Evolutionary conservation across 164 flowering plant genomes (phyloP), one percentile per base, ranked within the genome.

Genomic region (Tetracentron sinense): DNA sequence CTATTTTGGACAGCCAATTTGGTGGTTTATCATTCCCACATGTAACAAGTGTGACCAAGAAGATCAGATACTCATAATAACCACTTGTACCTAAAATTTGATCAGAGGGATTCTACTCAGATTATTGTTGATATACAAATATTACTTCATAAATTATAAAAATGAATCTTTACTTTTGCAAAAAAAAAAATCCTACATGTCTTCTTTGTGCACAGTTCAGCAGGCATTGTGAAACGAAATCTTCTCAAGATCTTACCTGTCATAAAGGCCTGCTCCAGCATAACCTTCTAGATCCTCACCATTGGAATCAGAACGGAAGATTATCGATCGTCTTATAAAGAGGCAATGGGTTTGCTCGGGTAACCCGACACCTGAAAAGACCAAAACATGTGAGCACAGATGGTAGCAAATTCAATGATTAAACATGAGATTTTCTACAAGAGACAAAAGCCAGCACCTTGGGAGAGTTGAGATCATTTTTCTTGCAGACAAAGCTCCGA

Each of bases 241-340:
- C 44, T 46, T 5, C 16, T n/a, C 26, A 17, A 25, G 42, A 65
- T 21, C 56, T 67, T 77, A 91, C 99, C 99, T 94, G 57, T 94
- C 97, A 65, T 94, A 94, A 62, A 94, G 92, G 35, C 99, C 99
- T 23, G 97, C 99, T 60, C 99, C 99, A 29, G 99, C 99, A 82
- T 94, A 94, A 53, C 96, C 97, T 80, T 89, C 97, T 19, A 94
- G 82, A 80, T 94, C 99, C 75, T 94, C 99, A 71, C 97, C 99
- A 66, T 91, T 94, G 65, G 97, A 94, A 70, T 94, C 99, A 42
- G 99, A 94, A 55, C 97, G 79, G 76, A 91, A 94, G 71, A 94
- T 94, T 38, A 91, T 88, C 7, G 99, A 94, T 51, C 80, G 79
- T 64, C 76, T 86, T 58, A 94, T 89, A 58, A 88, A 94, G 60